phyloP scores from a whole-genome alignment of 2,329 filamentous ascomycete genomes.

The Epichloe baconii region DNA sequence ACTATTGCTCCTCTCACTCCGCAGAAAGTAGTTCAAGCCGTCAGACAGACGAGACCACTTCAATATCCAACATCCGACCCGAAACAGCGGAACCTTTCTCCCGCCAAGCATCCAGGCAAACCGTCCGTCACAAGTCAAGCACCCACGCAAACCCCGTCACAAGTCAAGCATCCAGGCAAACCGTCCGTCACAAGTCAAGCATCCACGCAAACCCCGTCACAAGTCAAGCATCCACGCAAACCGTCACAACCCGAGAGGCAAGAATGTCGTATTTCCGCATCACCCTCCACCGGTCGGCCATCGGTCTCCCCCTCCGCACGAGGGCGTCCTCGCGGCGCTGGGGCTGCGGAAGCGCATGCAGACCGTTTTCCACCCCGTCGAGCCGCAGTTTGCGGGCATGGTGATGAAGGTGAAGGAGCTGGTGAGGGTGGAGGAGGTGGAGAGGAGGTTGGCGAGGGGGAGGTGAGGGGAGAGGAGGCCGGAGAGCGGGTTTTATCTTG shows the following conservation, averaged over 20 bases:
- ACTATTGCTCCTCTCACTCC: no score
- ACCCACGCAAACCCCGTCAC: no score
- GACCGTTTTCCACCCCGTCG: conserved; percentile 81
- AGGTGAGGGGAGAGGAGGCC: conserved; percentile 60
- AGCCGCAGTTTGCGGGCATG: conserved; percentile 70
- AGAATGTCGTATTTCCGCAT: conserved; percentile 80
- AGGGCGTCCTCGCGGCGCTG: conserved; percentile 73
- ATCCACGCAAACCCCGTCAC: no score
- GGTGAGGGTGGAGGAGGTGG: conserved; percentile 70
- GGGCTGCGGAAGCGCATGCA: conserved; percentile 74
- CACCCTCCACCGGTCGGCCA: conserved; percentile 77
- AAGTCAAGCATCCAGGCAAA: no score
- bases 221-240: not conserved
- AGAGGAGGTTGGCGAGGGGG: conserved; percentile 40
- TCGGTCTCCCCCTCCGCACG: conserved; percentile 71
- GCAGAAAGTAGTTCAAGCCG: no score
- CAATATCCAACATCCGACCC: no score
- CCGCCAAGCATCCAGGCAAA: no score
- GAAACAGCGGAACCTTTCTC: no score
- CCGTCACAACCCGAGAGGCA: no score
- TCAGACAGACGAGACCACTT: no score
- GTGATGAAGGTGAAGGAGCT: conserved; percentile 92
- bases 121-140: no score
- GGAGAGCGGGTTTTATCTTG: conserved; percentile 68
- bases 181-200: no score